Conservation (phyloP, 2,329 filamentous ascomycete genomes). For the Trichophyton benhamiae region DNA sequence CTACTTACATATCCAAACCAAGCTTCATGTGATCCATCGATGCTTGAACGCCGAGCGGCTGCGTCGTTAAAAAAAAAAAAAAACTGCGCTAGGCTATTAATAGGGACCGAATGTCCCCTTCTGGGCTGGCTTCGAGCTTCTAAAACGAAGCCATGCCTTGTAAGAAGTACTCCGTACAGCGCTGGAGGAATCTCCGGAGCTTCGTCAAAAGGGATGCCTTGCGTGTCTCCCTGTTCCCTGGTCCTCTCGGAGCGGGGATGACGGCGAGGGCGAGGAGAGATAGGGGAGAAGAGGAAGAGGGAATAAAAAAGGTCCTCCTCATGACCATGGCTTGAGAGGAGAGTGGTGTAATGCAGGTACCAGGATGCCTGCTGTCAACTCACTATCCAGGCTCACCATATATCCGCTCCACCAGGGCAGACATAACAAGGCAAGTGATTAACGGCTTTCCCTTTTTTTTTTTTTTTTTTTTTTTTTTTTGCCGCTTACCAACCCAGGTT, state of each 20-base stretch:
- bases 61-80: conserved; percentile 1
- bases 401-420: neutral
- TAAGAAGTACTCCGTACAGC: neutral
- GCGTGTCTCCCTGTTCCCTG: neutral
- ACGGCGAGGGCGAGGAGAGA: neutral
- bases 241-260: neutral
- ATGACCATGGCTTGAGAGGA: neutral
- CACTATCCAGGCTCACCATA: neutral
- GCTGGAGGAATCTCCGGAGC: neutral
- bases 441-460: neutral
- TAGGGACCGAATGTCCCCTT: neutral
- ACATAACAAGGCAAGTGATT: neutral
- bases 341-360: neutral
- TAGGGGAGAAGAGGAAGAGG: neutral
- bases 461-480: neutral
- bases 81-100: neutral
- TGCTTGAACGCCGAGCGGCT: conserved; percentile 1
- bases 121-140: neutral
- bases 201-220: neutral
- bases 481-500: neutral
- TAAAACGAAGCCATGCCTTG: neutral
- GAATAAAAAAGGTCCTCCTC: neutral
- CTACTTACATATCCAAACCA: neutral
- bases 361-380: neutral
- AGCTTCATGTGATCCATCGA: neutral